A percentile compares a stretch with the other conserved stretches of the same genome.
Evolutionary conservation across 345 rosid genomes (phyloP).

Genomic region (Citrus trifoliata): DNA sequence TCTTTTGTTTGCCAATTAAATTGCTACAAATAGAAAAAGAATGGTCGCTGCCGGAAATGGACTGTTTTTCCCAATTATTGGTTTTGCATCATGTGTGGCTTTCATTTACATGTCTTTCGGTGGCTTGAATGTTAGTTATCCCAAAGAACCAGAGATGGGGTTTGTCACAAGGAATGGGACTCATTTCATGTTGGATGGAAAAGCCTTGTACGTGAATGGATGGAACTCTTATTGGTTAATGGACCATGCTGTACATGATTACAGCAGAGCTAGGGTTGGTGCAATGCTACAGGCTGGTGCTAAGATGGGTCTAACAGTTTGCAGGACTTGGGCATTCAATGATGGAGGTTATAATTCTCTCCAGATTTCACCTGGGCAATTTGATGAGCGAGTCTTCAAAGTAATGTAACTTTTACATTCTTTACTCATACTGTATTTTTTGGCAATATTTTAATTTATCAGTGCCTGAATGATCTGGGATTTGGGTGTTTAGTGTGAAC

Average conservation of each 20-base stretch:
- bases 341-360: conserved; percentile 93
- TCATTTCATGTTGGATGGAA: conserved; percentile 64
- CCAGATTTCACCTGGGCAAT: conserved; percentile 83
- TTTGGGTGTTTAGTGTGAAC: not conserved
- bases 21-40: conserved; percentile 20
- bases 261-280: conserved; percentile 52
- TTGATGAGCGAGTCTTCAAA: conserved; percentile 85
- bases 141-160: conserved; percentile 31
- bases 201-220: conserved; percentile 64
- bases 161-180: conserved; percentile 77
- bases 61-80: conserved; percentile 62
- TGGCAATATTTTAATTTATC: not conserved
- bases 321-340: conserved; percentile 95
- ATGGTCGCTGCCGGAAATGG: conserved; percentile 57
- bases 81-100: conserved; percentile 69
- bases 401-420: conserved; percentile 29
- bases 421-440: not conserved
- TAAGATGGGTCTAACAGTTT: conserved; percentile 93
- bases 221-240: conserved; percentile 98
- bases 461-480: not conserved
- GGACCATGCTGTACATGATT: conserved; percentile 78
- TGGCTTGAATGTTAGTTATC: conserved; percentile 40
- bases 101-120: conserved; percentile 79
- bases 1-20: conserved; percentile 6
- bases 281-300: conserved; percentile 78